Base-by-base conservation (phyloP, 2,329 filamentous ascomycete genomes). In the Paracoccidioides brasiliensis region DNA sequence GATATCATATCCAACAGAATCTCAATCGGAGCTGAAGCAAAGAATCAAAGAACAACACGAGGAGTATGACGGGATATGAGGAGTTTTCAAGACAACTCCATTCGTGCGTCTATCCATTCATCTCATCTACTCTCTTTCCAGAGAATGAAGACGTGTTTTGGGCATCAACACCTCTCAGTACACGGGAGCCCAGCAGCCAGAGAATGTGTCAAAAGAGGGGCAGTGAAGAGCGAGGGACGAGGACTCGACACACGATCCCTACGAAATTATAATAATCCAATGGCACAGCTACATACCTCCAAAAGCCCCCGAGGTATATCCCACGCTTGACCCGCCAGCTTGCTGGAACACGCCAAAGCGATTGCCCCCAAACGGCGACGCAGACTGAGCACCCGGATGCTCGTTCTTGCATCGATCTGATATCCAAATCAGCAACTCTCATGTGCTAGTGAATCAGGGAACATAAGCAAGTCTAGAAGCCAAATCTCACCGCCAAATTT, bases 331-430 rank as follows among this genome's bases (percentile, higher is more conserved):
- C 32, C 62, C 64, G 37, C 59, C 59, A 56, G 66, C 68, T 37
- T 68, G 62, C 7, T 30, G 15, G 28, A 82, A 65, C 22, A 76
- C 74, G 55, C 77, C 77, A 61, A 85, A 88, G 15, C 82, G 78
- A 63, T 84, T 85, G 62, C 75, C 57, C 70, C 77, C 61, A 57
- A 70, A 44, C 54, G 66, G 61, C 40, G 40, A 14, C 40, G 44
- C 44, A 58, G 64, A 61, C 57, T 65, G 65, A 54, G 53, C 67
- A n/a, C 73, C 70, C 28, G 80, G 79, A 69, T 85, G 82, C 55
- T 83, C 80, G 65, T 76, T 77, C 60, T 72, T 79, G 70, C 82
- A 85, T 52, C 67, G 72, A 57, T 80, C 82, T 84, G 58, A 35
- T 53, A 38, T 57, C 42, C 46, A 59, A 41, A 52, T 49, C 33